Evolutionary conservation across 2,329 filamentous ascomycete species (phyloP), one percentile per base, ranked within the genome.

Genomic region (Ophiocordyceps camponoti-floridani): DNA sequence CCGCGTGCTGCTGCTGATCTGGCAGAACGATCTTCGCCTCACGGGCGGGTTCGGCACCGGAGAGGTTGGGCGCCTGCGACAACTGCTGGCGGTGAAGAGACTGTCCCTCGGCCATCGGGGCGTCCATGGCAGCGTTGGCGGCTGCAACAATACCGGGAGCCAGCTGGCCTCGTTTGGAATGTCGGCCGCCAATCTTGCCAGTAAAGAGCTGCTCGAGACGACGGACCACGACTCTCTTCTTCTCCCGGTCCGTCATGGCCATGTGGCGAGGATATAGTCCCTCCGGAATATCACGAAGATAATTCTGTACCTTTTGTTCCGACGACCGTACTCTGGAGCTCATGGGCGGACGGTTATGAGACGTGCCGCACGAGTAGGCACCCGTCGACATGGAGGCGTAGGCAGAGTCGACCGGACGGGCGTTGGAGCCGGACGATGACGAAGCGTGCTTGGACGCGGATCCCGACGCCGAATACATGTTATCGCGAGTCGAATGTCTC

Each of bases 201-300:
- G 84, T 86, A 49, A 91, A 93, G 1, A 93, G 69, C 49, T 88
- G 82, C 54, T 93, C 85, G 6, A 93, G 59, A 2, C 83, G 73
- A 45, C 76, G 72, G 2, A 89, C 85, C 0, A 89, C 80, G 18
- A 87, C 56, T 55, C 79, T 85, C 64, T 84, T 86, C 63, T 77
- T 85, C 6, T 82, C 73, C 50, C 75, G 79, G 13, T 89, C 84
- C 0, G 78, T 77, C 72, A 87, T 75, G 0, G 65, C 58, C 23
- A 70, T 65, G 40, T 72, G 68, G 11, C 72, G 71, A 0, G 82
- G 80, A 35, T 84, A 67, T 0, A 87, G 56, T 0, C 79, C 78
- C 49, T 77, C 71, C 0, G 82, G 82, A 5, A 87, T 86, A 43
- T 86, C 79, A 42, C 79, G 72, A 2, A 87, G 62, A 50, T 84